Conservation (phyloP, 1,284 basidiomycete species). For the Pholiota adiposa region DNA sequence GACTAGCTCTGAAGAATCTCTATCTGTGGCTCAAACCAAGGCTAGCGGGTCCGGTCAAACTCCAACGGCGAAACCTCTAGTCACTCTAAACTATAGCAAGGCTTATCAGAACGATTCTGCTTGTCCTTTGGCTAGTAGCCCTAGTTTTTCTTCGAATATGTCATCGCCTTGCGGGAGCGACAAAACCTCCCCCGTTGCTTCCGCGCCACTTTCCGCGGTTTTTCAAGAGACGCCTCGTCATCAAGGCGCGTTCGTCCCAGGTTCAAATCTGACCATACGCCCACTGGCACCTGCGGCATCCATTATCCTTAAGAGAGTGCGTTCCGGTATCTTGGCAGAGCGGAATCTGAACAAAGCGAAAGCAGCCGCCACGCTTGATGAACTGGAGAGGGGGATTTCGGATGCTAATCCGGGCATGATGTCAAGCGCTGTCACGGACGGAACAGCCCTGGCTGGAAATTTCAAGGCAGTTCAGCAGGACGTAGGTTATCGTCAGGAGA, state of each 20-base stretch:
- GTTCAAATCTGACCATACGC: background rate
- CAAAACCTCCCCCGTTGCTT: background rate
- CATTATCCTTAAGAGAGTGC: conserved; percentile 6
- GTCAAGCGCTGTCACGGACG: background rate
- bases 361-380: background rate
- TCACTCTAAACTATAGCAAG: background rate
- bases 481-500: background rate
- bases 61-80: background rate
- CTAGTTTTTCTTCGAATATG: conserved; percentile 6
- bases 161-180: background rate
- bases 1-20: background rate
- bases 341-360: background rate
- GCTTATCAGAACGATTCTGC: background rate
- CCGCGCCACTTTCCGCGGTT: background rate
- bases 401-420: background rate
- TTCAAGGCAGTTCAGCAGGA: background rate
- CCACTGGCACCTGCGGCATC: conserved; percentile 13
- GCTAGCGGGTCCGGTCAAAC: background rate
- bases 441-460: background rate
- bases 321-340: background rate
- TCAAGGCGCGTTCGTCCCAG: background rate
- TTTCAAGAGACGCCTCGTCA: background rate
- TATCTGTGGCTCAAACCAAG: background rate
- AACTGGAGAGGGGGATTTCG: conserved; percentile 4
- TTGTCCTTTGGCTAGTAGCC: background rate